These are phyloP conservation scores for Rhizopus sp. DNA, from an alignment of 371 early-diverging fungal species.

Conservation along the genomic window DNA sequence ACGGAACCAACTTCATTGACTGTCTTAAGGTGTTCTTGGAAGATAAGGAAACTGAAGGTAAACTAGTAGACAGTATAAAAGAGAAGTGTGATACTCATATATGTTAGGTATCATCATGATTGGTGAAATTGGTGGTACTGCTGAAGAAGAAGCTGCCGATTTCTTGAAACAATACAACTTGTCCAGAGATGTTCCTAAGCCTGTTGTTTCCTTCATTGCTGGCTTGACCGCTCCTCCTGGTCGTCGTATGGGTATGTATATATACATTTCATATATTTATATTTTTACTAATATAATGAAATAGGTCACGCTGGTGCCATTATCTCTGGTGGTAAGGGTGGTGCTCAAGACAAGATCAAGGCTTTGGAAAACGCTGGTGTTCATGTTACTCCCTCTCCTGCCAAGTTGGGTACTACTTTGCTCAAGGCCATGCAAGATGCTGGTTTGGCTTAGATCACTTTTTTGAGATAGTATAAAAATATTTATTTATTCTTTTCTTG, in stretches of 20 bases:
- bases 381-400: conserved; percentile 91
- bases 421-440: conserved; percentile 55
- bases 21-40: conserved; percentile 92
- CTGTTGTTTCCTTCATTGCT: conserved; percentile 99
- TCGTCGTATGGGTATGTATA: conserved; percentile 86
- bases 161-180: conserved; percentile 94
- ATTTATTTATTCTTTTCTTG: neutral
- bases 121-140: conserved; percentile 96
- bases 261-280: neutral
- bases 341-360: conserved; percentile 95
- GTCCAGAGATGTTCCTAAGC: conserved; percentile 81
- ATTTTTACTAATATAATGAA: neutral
- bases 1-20: conserved; percentile 99
- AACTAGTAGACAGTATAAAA: conserved; percentile 7
- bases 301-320: conserved; percentile 98
- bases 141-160: conserved; percentile 99
- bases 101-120: conserved; percentile 85
- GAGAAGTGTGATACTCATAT: neutral
- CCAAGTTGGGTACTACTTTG: conserved; percentile 90
- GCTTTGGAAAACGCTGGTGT: conserved; percentile 95
- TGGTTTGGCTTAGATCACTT: conserved; percentile 35
- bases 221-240: conserved; percentile 99
- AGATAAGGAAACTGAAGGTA: conserved; percentile 95
- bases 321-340: conserved; percentile 98
- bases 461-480: neutral